Evolutionary conservation across 768 basidiomycete genomes (phyloP).

Genomic region (Tulasnella sp.): DNA sequence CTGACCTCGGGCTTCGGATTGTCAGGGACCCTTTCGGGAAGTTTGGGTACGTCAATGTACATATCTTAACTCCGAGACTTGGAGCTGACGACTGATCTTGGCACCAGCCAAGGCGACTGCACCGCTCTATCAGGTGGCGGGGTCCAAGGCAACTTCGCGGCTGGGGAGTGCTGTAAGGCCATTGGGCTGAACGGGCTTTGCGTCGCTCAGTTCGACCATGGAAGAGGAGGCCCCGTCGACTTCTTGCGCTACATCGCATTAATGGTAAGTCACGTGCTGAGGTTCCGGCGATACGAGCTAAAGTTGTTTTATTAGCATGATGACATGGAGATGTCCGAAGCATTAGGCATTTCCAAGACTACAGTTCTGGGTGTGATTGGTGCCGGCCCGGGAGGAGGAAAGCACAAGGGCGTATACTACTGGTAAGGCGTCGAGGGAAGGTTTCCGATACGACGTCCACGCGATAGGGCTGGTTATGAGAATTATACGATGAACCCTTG

Average conservation of each 20-base stretch:
- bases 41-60: not conserved
- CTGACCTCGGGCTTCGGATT: not conserved
- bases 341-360: not conserved
- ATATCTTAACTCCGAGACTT: not conserved
- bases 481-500: not conserved
- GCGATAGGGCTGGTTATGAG: not conserved
- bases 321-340: not conserved
- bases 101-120: not conserved
- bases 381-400: not conserved
- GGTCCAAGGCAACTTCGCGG: not conserved
- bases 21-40: not conserved
- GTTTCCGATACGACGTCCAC: not conserved
- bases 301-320: not conserved
- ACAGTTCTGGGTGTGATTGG: not conserved
- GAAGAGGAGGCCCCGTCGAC: not conserved
- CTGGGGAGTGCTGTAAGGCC: not conserved
- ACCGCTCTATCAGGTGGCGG: not conserved
- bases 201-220: not conserved
- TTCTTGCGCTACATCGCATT: not conserved
- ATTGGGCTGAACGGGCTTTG: not conserved
- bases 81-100: not conserved
- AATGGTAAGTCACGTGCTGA: not conserved
- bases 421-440: not conserved
- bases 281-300: not conserved
- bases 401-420: not conserved